Evolutionary conservation across 257 asterid genomes (phyloP), one percentile per base, ranked within the genome.

Genomic region (Ocimum tenuiflorum): DNA sequence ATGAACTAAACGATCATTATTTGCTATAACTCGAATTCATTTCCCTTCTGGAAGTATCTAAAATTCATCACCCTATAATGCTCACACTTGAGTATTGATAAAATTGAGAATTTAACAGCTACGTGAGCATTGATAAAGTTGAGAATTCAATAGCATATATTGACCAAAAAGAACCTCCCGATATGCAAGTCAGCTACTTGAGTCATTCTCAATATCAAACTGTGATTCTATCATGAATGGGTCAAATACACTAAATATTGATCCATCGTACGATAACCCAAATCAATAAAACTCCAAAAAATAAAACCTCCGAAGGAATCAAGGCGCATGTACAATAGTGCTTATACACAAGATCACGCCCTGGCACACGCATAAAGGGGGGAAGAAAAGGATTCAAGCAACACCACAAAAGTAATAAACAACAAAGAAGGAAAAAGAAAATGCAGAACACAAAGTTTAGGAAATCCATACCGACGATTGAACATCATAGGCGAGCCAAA

Each of bases 401-500:
- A 38, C 3, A 29, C 60, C 47, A 7, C n/a, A 46, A 55, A 56
- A n/a, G 22, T 6, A 18, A 24, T 6, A 27, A 46, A 38, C 35
- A 42, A 38, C 12, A 14, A 7, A 27, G 46, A 1, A 24, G 31
- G 31, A 24, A 4, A 48, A 15, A 7, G 0, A 57, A 41, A 1
- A 15, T 7, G 3, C 6, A n/a, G 2, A 51, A 20, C 47, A 12
- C 7, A 15, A 61, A 59, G 15, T 1, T 11, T 8, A 7, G 18
- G 59, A 50, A 41, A 71, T 47, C 17, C 88, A 60, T 86, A 92
- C 98, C 53, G 96, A 87, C 64, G 91, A 73, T 52, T 72, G 81
- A 24, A 88, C 87, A 73, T 91, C 96, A 66, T 84, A 91, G 50
- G 91, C 96, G 42, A 91, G 98, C 98, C 98, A 91, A 33, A 91